Evolutionary conservation across 2,329 filamentous ascomycete species (phyloP).

Genomic region (Huntiella bhutanensis): DNA sequence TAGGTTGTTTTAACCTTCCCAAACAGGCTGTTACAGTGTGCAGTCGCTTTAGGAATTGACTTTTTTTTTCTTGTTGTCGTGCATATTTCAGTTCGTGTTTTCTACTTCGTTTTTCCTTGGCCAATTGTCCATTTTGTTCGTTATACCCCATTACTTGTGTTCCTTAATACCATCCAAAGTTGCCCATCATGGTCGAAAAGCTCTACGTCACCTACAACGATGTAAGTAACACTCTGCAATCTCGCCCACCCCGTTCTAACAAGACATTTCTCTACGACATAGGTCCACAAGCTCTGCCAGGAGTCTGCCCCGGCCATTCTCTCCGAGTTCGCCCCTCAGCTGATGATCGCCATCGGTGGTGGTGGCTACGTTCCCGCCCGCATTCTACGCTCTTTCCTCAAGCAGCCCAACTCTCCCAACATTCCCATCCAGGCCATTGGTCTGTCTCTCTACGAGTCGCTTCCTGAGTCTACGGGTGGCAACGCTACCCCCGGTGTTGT

Average conservation of each 20-base stretch:
- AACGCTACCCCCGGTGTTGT: constrained; percentile 24
- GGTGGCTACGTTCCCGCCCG: constrained; percentile 93
- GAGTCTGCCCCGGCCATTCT: constrained; percentile 66
- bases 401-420: constrained; percentile 68
- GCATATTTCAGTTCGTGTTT: neutral
- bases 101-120: neutral
- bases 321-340: constrained; percentile 69
- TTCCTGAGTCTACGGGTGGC: constrained; percentile 36
- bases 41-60: neutral
- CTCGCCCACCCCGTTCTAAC: neutral
- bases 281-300: constrained; percentile 98
- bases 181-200: constrained; percentile 56
- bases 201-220: constrained; percentile 84
- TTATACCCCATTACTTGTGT: neutral
- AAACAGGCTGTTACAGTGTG: too few species aligned
- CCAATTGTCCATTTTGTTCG: neutral
- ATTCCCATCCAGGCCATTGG: constrained; percentile 99
- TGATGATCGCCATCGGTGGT: constrained; percentile 96
- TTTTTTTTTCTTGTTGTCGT: neutral
- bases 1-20: neutral
- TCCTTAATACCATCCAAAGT: neutral
- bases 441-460: constrained; percentile 84
- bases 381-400: constrained; percentile 94
- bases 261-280: constrained; percentile 11
- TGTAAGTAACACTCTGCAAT: constrained; percentile 33